Conservation (phyloP, 495 filamentous ascomycete species). For the Tuber calosporum region DNA sequence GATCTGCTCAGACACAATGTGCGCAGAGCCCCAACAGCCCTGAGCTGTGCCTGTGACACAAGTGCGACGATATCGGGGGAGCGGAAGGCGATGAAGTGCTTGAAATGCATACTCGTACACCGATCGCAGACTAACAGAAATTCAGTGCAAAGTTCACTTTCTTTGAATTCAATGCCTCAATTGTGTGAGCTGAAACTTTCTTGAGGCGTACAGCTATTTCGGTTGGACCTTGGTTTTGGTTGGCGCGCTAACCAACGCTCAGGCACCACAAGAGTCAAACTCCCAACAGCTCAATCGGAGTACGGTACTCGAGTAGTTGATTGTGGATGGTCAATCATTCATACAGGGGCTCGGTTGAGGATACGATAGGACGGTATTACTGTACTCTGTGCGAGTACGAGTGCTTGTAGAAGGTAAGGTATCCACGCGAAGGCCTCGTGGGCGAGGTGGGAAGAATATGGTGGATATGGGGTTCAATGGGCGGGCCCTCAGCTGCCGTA, state of each 20-base stretch:
- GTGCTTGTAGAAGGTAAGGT: too few relatives aligned
- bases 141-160: neutral
- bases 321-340: neutral
- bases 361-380: neutral
- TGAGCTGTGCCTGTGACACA: neutral
- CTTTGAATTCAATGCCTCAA: neutral
- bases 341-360: neutral
- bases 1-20: neutral
- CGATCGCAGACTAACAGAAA: neutral
- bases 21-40: neutral
- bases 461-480: neutral
- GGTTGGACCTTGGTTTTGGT: neutral
- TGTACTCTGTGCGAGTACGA: too few relatives aligned
- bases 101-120: constrained; percentile 2
- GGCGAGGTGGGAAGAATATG: neutral
- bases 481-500: too few relatives aligned
- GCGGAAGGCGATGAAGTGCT: neutral
- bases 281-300: neutral
- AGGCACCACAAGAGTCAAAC: neutral
- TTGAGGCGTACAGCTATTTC: neutral
- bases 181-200: neutral
- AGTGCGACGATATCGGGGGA: neutral
- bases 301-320: too few relatives aligned
- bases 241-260: neutral
- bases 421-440: neutral